Base-by-base conservation (phyloP, 768 basidiomycete genomes). In the Boletus tylopilopsis region DNA sequence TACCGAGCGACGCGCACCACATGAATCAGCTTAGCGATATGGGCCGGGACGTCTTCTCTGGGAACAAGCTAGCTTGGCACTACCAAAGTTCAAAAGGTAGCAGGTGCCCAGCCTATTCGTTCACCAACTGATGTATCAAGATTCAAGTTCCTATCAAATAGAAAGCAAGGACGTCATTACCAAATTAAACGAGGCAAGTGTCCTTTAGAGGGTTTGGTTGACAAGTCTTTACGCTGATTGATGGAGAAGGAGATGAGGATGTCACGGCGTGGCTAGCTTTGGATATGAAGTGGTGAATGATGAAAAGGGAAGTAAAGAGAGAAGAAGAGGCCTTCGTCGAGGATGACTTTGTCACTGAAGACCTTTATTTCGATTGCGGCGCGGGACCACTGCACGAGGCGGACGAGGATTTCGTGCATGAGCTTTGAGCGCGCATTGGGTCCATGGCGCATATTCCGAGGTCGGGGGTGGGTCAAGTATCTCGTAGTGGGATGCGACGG, bases 231-330 rank as follows among this genome's bases (percentile, higher is more conserved):
- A n/a, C n/a, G n/a, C n/a, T n/a, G n/a, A n/a, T n/a, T 94, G 27
- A 94, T 97, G 69, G 94, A 98, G 73, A 99, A 99, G 6, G 94
- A 98, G 53, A 99, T 97, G 57, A 99, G 85, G 50, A 98, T 84
- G 64, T 99, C 92, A 64, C 94, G 97, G 51, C 87, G 79, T 0
- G 96, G 96, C 96, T 96, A 99, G 60, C 94, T 94, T 64, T 92
- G 85, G 51, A 99, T 92, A 59, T 97, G 22, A 5, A 27, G 10
- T 24, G 27, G 29, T 56, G 46, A 60, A 41, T 16, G 21, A n/a
- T 6, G 43, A 41, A 35, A 3, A 5, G n/a, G 39, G n/a, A 19
- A n/a, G n/a, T 3, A 16, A 21, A 29, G 12, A 3, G 34, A 35
- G 54, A n/a, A n/a, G n/a, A n/a, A n/a, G n/a, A 25, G 60, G 86